These are phyloP conservation scores for Camellia lanceoleosa DNA, from an alignment of 148 eudicot species.

Conservation along the genomic window DNA sequence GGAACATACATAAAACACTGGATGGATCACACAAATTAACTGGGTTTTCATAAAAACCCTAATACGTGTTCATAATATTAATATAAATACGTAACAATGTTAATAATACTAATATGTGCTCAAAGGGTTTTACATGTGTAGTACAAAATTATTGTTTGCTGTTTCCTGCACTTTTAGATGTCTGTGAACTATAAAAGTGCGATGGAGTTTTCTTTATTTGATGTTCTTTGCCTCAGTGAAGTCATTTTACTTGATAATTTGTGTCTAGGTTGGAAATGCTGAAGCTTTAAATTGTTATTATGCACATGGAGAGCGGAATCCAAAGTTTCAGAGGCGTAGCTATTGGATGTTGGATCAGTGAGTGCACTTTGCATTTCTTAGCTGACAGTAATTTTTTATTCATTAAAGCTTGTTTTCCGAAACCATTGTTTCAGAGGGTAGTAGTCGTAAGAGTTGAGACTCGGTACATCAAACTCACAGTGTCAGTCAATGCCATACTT, in stretches of 20 bases:
- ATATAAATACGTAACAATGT: no score
- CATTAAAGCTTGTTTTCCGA: background rate
- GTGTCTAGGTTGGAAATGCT: constrained; percentile 73
- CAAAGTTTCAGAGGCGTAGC: constrained; percentile 84
- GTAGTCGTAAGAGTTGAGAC: background rate
- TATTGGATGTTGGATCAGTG: constrained; percentile 96
- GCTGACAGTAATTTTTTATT: background rate
- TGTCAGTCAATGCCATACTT: background rate
- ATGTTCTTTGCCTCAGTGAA: background rate
- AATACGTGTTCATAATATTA: background rate
- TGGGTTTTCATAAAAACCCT: background rate
- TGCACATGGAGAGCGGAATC: constrained; percentile 80
- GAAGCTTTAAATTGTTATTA: constrained; percentile 94
- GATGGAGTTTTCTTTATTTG: constrained; percentile 1
- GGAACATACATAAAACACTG: background rate
- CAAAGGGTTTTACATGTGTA: background rate
- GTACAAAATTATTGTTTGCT: background rate
- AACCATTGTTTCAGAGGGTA: background rate
- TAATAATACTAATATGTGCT: background rate
- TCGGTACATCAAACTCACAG: background rate
- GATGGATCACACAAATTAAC: constrained; percentile 5
- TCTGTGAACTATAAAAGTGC: background rate
- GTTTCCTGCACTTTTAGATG: background rate
- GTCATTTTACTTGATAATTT: constrained; percentile 12
- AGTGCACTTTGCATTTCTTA: constrained; percentile 37